Conservation (phyloP, 2,329 filamentous ascomycete species). For the Colletotrichum sp. region DNA sequence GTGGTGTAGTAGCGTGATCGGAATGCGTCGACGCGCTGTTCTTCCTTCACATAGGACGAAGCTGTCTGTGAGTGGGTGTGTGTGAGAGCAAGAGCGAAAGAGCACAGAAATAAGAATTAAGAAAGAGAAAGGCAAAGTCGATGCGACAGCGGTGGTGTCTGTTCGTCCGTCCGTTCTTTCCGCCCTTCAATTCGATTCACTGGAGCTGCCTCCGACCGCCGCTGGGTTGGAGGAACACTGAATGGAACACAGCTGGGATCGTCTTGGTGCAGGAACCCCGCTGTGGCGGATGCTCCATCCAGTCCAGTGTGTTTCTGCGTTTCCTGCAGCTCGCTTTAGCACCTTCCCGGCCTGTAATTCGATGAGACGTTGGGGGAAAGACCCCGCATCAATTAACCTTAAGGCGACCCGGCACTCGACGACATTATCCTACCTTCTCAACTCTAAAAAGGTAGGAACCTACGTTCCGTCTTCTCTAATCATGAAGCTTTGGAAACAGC, state of each 20-base stretch:
- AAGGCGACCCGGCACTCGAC: not conserved
- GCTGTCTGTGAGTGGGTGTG: not conserved
- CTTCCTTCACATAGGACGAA: not conserved
- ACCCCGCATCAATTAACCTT: slow-evolving; percentile 15
- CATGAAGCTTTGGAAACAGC: not conserved
- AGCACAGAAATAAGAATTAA: not conserved
- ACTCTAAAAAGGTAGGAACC: not conserved
- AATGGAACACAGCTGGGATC: not conserved
- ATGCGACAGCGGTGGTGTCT: not conserved
- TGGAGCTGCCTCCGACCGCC: not conserved
- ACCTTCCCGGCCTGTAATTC: not conserved
- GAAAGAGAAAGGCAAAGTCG: not conserved
- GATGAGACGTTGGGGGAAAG: not conserved
- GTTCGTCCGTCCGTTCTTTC: not conserved
- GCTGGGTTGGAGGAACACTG: not conserved
- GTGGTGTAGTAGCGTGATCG: not conserved
- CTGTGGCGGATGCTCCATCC: not conserved
- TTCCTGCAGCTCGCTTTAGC: not conserved
- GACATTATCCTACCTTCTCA: not conserved
- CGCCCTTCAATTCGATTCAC: not conserved
- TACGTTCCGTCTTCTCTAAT: not conserved
- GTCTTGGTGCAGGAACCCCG: slow-evolving; percentile 10
- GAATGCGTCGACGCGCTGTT: not conserved
- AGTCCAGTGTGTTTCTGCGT: not conserved
- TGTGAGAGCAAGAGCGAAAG: not conserved